These are phyloP conservation scores for Candida anglica DNA, from an alignment of 805 yeast species.

Conservation along the genomic window DNA sequence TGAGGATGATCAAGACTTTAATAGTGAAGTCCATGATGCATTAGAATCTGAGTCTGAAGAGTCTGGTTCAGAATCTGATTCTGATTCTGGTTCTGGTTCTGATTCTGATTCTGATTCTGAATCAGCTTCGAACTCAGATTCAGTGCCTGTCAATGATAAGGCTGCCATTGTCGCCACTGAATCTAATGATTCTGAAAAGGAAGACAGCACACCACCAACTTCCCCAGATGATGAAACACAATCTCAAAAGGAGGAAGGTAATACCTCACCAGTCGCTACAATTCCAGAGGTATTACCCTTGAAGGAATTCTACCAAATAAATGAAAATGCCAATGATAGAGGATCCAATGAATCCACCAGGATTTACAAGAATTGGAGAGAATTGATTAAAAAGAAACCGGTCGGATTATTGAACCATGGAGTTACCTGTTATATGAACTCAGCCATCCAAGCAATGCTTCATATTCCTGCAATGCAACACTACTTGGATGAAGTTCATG, in stretches of 20 bases:
- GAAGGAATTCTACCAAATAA: slow-evolving; percentile 46
- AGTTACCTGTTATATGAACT: slow-evolving; percentile 94
- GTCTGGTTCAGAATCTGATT: slow-evolving; percentile 7
- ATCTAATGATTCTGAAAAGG: slow-evolving; percentile 5
- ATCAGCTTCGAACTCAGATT: slow-evolving; percentile 1
- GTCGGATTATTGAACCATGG: slow-evolving; percentile 84
- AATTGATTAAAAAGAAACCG: slow-evolving; percentile 47
- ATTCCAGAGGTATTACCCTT: neutral
- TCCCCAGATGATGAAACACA: slow-evolving; percentile 23
- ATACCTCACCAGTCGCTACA: neutral
- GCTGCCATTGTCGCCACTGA: too few species aligned
- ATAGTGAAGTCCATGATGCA: slow-evolving; percentile 6
- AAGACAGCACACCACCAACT: slow-evolving; percentile 25
- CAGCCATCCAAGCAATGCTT: slow-evolving; percentile 86
- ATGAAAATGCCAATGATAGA: slow-evolving; percentile 53
- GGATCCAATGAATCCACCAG: slow-evolving; percentile 61
- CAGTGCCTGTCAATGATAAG: too few species aligned
- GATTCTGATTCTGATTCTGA: slow-evolving; percentile 1
- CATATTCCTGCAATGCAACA: slow-evolving; percentile 91
- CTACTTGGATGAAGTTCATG: slow-evolving; percentile 64
- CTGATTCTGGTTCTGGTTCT: neutral
- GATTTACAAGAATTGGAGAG: slow-evolving; percentile 72
- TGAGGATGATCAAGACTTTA: slow-evolving; percentile 11
- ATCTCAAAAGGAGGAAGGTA: slow-evolving; percentile 7
- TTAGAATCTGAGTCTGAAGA: slow-evolving; percentile 9